Evolutionary conservation across 345 rosid genomes (phyloP).

Genomic region (Eucalyptus pumila): DNA sequence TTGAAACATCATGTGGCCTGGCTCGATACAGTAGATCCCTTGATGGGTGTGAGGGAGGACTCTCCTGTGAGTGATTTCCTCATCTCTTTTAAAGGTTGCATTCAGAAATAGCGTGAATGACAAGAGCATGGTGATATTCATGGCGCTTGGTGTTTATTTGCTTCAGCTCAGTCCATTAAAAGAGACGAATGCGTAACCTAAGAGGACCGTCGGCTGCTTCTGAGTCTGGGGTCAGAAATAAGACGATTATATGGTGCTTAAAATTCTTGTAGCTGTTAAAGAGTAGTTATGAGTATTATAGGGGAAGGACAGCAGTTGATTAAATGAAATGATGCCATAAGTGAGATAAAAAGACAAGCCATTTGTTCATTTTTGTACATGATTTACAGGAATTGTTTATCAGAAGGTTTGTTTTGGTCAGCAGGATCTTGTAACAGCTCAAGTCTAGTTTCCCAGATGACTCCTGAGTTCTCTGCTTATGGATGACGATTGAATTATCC

Average conservation of each 20-base stretch:
- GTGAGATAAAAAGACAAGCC: not conserved
- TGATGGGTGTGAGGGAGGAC: not conserved
- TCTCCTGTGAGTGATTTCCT: not conserved
- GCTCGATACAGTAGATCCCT: not conserved
- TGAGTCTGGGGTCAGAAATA: not conserved
- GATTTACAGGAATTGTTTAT: not conserved
- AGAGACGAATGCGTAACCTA: not conserved
- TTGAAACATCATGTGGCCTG: not conserved
- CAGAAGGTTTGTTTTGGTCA: not conserved
- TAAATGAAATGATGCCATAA: not conserved
- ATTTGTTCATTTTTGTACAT: not conserved
- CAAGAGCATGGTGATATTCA: not conserved
- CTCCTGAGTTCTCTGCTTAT: not conserved
- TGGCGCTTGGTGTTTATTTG: not conserved
- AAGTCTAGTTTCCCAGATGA: not conserved
- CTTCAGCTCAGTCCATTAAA: not conserved
- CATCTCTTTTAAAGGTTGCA: not conserved
- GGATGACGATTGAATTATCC: not conserved
- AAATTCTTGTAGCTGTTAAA: not conserved
- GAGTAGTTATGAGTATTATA: not conserved
- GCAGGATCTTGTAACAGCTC: not conserved
- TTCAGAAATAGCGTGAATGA: not conserved
- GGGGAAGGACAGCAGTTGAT: not conserved
- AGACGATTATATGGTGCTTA: not conserved
- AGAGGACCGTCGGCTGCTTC: not conserved